Percentiles rank a stretch among this genome's conserved stretches.
These are phyloP conservation scores for Glycine soja DNA, from an alignment of 306 rosid species.

Conservation along the genomic window DNA sequence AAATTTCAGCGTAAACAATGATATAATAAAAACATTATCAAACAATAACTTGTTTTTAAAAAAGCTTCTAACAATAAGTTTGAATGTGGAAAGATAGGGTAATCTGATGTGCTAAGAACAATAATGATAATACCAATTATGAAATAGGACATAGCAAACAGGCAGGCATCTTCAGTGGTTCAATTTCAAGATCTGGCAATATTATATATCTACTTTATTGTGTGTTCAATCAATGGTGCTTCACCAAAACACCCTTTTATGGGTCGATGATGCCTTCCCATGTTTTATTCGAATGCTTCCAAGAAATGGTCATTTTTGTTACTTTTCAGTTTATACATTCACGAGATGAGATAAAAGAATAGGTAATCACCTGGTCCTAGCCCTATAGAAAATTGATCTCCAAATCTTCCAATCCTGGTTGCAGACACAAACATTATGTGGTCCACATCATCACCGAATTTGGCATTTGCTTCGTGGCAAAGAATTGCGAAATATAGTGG, in stretches of 20 bases:
- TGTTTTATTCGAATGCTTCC: neutral
- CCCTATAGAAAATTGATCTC: neutral
- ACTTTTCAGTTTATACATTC: neutral
- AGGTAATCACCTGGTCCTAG: neutral
- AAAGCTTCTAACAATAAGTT: no score
- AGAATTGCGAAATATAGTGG: no score
- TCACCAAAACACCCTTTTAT: neutral
- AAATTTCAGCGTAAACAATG: no score
- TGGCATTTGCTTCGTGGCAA: neutral
- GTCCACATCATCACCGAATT: neutral
- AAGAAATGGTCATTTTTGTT: neutral
- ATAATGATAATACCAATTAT: no score
- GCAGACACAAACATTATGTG: neutral
- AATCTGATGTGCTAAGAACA: no score
- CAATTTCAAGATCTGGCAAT: no score
- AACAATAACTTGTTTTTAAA: no score
- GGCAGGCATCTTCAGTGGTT: no score
- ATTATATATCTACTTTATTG: neutral
- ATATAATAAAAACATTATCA: no score
- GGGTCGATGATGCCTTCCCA: neutral
- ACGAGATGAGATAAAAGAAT: neutral
- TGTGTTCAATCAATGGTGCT: neutral
- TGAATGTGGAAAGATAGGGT: no score
- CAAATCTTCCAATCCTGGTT: constrained; percentile 8
- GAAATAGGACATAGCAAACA: no score